Evolutionary conservation across 2,329 filamentous ascomycete genomes (phyloP), one percentile per base, ranked within the genome.

Genomic region (Alternaria hordeiaustralica): DNA sequence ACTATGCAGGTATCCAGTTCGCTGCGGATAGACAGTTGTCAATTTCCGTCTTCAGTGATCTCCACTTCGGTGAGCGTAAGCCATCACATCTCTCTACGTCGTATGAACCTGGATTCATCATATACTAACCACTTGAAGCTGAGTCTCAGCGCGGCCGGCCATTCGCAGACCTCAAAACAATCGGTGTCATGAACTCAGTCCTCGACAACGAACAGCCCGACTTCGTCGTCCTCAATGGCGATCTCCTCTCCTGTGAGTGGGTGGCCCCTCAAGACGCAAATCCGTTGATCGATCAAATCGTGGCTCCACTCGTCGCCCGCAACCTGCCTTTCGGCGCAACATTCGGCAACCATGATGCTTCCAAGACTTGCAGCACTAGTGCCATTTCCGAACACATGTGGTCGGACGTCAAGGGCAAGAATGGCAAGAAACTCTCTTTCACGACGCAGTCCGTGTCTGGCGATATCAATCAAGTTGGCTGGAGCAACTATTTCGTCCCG

Each of bases 61-160:
- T 93, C 8, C 90, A 93, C 74, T 91, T 90, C 73, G 91, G 90
- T 10, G 90, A 93, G 77, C 86, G 87, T 87, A 78, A 67, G 72
- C 70, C 82, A 0, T 6, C 10, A 82, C 83, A 5, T 10, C 6
- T 9, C 4, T 23, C n/a, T 41, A 3, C 36, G 36, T 41, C 36
- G 36, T 47, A 12, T 23, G 4, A 20, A 11, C n/a, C 2, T 13
- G 25, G 9, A 15, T 18, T 20, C 5, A 20, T 18, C 5, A 13
- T 21, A 13, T 23, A 43, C 61, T 73, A 4, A 72, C 21, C 15
- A 18, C 10, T 7, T n/a, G 9, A 20, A 73, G 71, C 69, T 15
- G 49, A 56, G 13, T 59, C 51, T 55, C 46, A 30, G 28, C 51
- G 53, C 25, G 64, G 60, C 26, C 65, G 67, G 0, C 58, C 56